phyloP scores from a whole-genome alignment of 192 early-diverging fungal species.

The Entomortierella parvispora region DNA sequence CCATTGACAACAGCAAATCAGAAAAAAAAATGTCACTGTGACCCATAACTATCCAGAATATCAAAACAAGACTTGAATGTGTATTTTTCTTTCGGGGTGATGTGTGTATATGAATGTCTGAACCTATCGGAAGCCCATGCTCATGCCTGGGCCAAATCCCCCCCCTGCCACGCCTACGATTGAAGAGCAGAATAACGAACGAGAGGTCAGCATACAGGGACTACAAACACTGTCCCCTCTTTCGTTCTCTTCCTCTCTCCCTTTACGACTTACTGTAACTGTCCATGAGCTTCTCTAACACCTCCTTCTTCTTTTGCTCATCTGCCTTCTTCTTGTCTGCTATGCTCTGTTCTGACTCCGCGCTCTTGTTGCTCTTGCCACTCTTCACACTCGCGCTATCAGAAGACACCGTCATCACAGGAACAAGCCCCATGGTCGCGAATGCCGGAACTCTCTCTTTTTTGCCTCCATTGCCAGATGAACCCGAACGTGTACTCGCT shows the following conservation, averaged over 20 bases:
- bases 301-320: conserved; percentile 6
- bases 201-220: too few species aligned
- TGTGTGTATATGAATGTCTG: too few species aligned
- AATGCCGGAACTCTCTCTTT: conserved; percentile 18
- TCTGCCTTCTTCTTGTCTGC: conserved; percentile 23
- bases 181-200: too few species aligned
- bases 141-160: too few species aligned
- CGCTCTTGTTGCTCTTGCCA: conserved; percentile 29
- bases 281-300: conserved; percentile 26
- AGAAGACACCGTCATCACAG: background rate
- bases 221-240: conserved; percentile 3
- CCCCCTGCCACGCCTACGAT: too few species aligned
- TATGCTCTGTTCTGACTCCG: conserved; percentile 11
- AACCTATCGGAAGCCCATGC: too few species aligned
- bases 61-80: too few species aligned
- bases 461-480: background rate
- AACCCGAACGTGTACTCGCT: conserved; percentile 30
- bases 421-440: conserved; percentile 15
- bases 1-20: too few species aligned
- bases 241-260: background rate
- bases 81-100: too few species aligned
- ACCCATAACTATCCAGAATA: too few species aligned
- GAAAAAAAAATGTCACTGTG: too few species aligned
- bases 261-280: conserved; percentile 10
- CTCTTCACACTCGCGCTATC: conserved; percentile 35